phyloP scores from a whole-genome alignment of 2,329 filamentous ascomycete species.

The Fusarium sp. region DNA sequence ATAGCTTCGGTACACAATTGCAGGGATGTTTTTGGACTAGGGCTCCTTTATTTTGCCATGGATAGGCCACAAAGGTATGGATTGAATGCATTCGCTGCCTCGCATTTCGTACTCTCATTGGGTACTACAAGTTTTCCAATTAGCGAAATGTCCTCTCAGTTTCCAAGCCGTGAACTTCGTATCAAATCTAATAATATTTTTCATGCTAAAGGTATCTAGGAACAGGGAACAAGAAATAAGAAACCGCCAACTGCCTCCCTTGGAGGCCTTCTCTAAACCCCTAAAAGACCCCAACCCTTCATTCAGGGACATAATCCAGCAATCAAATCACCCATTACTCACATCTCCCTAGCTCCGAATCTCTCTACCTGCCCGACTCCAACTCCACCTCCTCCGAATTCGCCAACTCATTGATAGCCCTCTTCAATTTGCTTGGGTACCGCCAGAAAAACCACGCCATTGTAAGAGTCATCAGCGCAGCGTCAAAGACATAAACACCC shows the following conservation, averaged over 20 bases:
- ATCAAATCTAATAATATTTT: not conserved
- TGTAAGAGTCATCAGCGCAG: constrained; percentile 15
- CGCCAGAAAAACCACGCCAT: constrained; percentile 20
- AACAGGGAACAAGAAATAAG: not conserved
- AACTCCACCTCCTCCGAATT: not conserved
- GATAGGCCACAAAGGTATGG: not conserved
- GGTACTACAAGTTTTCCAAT: not conserved
- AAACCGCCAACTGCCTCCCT: not conserved
- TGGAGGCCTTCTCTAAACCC: not conserved
- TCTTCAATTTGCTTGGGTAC: constrained; percentile 14
- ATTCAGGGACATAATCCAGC: too few relatives aligned
- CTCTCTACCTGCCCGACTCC: not conserved
- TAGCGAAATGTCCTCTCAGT: not conserved
- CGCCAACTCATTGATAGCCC: not conserved
- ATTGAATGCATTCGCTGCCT: not conserved
- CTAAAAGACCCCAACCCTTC: not conserved
- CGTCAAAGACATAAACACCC: constrained; percentile 23
- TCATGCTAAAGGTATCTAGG: not conserved
- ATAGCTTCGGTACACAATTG: not conserved
- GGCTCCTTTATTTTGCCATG: not conserved
- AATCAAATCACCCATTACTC: not conserved
- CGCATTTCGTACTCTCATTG: not conserved
- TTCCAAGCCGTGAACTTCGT: rapidly evolving
- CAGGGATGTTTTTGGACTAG: not conserved
- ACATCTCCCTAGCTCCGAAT: rapidly evolving